Evolutionary conservation across 306 rosid species (phyloP).

Genomic region (Heteromeles arbutifolia): DNA sequence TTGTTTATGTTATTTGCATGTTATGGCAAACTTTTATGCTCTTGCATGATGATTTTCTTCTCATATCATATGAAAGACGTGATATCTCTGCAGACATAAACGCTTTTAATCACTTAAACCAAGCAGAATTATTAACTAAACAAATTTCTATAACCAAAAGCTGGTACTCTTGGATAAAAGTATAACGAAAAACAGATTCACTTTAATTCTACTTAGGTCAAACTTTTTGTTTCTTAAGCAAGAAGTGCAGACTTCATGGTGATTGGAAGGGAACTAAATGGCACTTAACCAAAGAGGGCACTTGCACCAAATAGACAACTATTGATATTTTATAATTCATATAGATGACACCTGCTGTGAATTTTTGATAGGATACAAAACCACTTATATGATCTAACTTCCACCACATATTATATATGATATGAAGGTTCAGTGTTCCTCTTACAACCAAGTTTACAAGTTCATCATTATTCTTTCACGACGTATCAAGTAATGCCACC

Average conservation of each 20-base stretch:
- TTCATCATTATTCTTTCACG: constrained; percentile 12
- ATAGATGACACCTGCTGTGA: not conserved
- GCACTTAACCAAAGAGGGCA: not conserved
- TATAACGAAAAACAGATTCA: not conserved
- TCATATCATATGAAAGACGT: not conserved
- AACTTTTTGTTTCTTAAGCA: not conserved
- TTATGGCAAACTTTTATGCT: not conserved
- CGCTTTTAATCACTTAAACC: not conserved
- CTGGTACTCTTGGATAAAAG: not conserved
- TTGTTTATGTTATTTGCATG: not conserved
- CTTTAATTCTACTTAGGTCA: not conserved
- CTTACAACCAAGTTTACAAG: not conserved
- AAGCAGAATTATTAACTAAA: not conserved
- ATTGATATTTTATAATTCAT: no score
- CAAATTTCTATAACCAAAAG: not conserved
- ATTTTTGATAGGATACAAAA: not conserved
- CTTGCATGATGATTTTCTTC: not conserved
- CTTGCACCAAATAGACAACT: not conserved
- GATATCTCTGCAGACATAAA: not conserved
- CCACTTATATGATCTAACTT: not conserved
- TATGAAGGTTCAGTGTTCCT: constrained; percentile 25
- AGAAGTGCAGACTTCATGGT: not conserved
- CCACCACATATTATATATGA: not conserved
- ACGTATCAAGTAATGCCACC: constrained; percentile 32
- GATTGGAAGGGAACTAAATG: constrained; percentile 47